A percentile compares a stretch with the other conserved stretches of the same genome.
Evolutionary conservation across 2,329 filamentous ascomycete genomes (phyloP).

Genomic region (Tolypocladium nubicola): DNA sequence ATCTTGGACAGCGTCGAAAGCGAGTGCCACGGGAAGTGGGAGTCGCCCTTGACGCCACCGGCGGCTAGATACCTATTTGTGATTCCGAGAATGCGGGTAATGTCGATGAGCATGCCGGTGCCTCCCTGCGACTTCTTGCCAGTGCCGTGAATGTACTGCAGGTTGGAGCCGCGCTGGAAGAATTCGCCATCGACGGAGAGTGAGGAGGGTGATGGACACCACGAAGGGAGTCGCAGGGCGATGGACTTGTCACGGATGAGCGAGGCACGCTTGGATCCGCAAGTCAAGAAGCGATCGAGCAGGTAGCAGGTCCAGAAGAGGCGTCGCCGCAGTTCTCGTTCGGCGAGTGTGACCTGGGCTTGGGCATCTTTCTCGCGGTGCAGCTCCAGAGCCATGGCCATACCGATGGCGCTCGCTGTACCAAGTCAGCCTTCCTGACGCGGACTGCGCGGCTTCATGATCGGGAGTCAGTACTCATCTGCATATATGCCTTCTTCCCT

Average conservation of each 20-base stretch:
- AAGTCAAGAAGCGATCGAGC: constrained; percentile 73
- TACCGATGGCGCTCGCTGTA: constrained; percentile 43
- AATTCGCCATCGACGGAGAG: constrained; percentile 65
- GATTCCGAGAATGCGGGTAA: constrained; percentile 69
- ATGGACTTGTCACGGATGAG: constrained; percentile 70
- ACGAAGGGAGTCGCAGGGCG: constrained; percentile 63
- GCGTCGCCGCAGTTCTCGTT: constrained; percentile 67
- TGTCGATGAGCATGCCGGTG: constrained; percentile 74
- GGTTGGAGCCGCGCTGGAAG: constrained; percentile 69
- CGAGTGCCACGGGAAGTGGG: constrained; percentile 84
- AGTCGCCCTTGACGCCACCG: constrained; percentile 79
- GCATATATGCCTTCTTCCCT: constrained; percentile 80
- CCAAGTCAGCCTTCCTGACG: not conserved
- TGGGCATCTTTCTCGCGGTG: constrained; percentile 63
- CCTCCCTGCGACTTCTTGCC: constrained; percentile 65
- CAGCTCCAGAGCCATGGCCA: constrained; percentile 73
- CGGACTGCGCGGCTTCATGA: not conserved
- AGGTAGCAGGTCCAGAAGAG: constrained; percentile 86
- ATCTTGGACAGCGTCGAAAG: constrained; percentile 80
- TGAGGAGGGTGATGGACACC: constrained; percentile 51
- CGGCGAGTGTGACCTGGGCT: constrained; percentile 50
- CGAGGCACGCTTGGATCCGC: constrained; percentile 73
- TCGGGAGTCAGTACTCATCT: constrained; percentile 49
- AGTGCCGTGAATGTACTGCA: constrained; percentile 59
- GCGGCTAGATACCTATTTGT: constrained; percentile 78